These are phyloP conservation scores for Trichophaea hybrida DNA, from an alignment of 2,329 filamentous ascomycete species.

Conservation along the genomic window DNA sequence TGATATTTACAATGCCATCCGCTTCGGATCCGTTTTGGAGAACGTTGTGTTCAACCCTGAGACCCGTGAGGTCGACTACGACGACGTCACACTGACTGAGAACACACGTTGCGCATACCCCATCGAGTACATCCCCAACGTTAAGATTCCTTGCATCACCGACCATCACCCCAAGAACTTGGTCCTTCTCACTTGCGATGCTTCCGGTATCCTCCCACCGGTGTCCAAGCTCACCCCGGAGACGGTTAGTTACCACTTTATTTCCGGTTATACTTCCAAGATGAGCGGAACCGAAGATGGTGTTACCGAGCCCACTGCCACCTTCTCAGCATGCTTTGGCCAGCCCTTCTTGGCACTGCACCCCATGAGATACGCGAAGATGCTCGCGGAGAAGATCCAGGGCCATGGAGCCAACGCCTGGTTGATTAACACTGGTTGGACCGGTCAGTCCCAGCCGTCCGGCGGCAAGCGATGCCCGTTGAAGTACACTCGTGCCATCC, in stretches of 20 bases:
- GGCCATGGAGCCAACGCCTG: conserved; percentile 91
- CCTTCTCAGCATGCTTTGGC: conserved; percentile 98
- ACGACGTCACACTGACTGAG: conserved; percentile 86
- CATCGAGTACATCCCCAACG: conserved; percentile 97
- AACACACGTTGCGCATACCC: conserved; percentile 94
- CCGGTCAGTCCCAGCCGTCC: conserved; percentile 76
- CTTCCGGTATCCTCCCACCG: conserved; percentile 87
- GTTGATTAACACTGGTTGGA: conserved; percentile 97
- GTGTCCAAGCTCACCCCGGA: conserved; percentile 76
- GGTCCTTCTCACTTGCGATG: conserved; percentile 94
- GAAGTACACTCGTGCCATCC: conserved; percentile 96
- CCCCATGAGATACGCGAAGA: conserved; percentile 97
- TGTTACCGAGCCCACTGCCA: conserved; percentile 91
- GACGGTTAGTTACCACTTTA: conserved; percentile 97
- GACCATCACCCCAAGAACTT: conserved; percentile 88
- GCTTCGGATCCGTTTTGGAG: conserved; percentile 92
- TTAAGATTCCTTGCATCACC: conserved; percentile 92
- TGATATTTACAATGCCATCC: conserved; percentile 91
- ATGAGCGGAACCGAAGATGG: conserved; percentile 99
- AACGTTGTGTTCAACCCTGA: conserved; percentile 94
- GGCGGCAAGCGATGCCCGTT: conserved; percentile 94
- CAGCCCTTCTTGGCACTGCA: conserved; percentile 98
- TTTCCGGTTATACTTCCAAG: conserved; percentile 98
- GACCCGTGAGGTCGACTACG: conserved; percentile 85
- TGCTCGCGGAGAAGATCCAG: conserved; percentile 97